These are phyloP conservation scores for Nigrospora sphaerica DNA, from an alignment of 2,329 filamentous ascomycete species.

Conservation along the genomic window DNA sequence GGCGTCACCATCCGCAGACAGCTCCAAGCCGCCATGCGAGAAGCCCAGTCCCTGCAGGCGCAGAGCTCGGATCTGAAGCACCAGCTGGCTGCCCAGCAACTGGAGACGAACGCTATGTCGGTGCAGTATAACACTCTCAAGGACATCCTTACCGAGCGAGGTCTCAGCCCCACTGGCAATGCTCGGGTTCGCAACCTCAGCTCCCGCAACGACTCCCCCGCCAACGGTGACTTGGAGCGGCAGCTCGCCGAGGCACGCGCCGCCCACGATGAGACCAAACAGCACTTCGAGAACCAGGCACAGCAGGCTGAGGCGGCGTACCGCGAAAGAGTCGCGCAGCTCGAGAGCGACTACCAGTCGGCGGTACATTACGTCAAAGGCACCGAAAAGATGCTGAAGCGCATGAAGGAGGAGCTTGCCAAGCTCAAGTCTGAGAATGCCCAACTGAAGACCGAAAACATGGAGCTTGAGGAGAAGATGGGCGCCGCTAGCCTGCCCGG, in stretches of 20 bases:
- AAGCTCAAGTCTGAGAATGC: slow-evolving; percentile 84
- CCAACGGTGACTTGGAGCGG: slow-evolving; percentile 80
- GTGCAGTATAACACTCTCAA: slow-evolving; percentile 92
- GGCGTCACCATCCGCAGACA: slow-evolving; percentile 85
- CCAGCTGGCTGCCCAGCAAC: slow-evolving; percentile 75
- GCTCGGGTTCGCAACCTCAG: slow-evolving; percentile 62
- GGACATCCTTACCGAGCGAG: slow-evolving; percentile 83
- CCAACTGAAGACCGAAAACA: slow-evolving; percentile 76
- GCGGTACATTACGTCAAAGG: slow-evolving; percentile 97
- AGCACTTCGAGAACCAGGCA: slow-evolving; percentile 68
- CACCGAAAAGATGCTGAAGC: slow-evolving; percentile 97
- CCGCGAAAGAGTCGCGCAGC: slow-evolving; percentile 84
- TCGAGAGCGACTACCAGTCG: slow-evolving; percentile 96
- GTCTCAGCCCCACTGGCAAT: slow-evolving; percentile 69
- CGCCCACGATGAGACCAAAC: slow-evolving; percentile 79
- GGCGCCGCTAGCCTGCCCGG: slow-evolving; percentile 25
- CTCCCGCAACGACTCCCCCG: slow-evolving; percentile 72
- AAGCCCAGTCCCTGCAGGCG: slow-evolving; percentile 74
- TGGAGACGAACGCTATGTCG: slow-evolving; percentile 87
- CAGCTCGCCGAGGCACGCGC: slow-evolving; percentile 72
- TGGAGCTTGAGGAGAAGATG: slow-evolving; percentile 52
- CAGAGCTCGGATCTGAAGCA: slow-evolving; percentile 77
- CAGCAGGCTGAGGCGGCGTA: slow-evolving; percentile 85
- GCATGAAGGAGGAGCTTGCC: slow-evolving; percentile 94
- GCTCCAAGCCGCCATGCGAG: slow-evolving; percentile 75